These are phyloP conservation scores for Coemansia sp. DNA, from an alignment of 192 early-diverging fungal genomes.

Conservation along the genomic window DNA sequence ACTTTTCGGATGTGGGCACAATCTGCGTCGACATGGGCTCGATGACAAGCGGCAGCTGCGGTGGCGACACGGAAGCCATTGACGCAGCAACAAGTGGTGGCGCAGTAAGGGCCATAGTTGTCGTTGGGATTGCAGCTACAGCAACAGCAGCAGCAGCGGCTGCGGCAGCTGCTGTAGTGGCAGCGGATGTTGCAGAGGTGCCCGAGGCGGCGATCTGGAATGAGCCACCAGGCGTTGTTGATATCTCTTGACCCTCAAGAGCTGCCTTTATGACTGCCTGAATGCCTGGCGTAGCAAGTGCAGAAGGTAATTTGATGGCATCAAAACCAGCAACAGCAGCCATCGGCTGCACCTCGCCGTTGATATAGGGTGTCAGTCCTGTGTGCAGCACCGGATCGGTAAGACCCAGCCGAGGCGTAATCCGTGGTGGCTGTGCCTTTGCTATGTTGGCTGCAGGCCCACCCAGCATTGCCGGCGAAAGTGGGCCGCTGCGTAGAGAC, in stretches of 20 bases:
- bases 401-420: constrained; percentile 21
- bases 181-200: constrained; percentile 1
- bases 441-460: constrained; percentile 53
- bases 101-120: constrained; percentile 1
- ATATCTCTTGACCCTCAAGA: constrained; percentile 28
- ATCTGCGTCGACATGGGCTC: constrained; percentile 2
- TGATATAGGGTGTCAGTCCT: constrained; percentile 41
- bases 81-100: constrained; percentile 1
- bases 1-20: not conserved
- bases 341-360: constrained; percentile 23
- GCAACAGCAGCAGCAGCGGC: not conserved
- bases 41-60: not conserved
- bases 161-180: not conserved
- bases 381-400: constrained; percentile 38
- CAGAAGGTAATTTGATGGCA: constrained; percentile 9
- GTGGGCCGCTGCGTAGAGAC: constrained; percentile 66
- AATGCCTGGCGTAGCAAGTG: constrained; percentile 24
- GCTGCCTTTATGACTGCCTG: constrained; percentile 36
- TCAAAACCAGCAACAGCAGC: constrained; percentile 9
- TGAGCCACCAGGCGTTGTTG: constrained; percentile 39
- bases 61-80: not conserved
- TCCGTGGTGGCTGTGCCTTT: constrained; percentile 1
- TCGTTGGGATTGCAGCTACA: not conserved
- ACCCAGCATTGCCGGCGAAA: constrained; percentile 76
- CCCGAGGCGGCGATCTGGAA: constrained; percentile 16